Evolutionary conservation across 2,329 filamentous ascomycete genomes (phyloP).

Genomic region (Leptographium wingfieldii): DNA sequence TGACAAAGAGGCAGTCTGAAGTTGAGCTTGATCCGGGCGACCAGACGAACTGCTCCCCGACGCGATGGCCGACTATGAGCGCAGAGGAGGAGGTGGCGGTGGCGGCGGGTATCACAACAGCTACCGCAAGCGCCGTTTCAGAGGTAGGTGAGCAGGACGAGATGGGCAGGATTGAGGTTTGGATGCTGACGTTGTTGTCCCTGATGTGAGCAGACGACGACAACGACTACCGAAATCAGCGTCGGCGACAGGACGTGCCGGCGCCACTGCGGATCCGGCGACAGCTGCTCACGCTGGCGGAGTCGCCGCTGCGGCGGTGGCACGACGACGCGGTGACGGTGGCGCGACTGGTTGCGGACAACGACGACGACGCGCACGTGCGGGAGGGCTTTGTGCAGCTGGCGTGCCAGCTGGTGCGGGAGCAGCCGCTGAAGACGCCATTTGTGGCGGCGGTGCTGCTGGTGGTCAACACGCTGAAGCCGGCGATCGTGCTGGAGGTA

Average conservation of each 20-base stretch:
- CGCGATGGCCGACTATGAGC: slow-evolving; percentile 44
- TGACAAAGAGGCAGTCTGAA: neutral
- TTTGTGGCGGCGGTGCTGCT: slow-evolving; percentile 79
- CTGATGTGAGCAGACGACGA: slow-evolving; percentile 40
- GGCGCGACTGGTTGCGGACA: slow-evolving; percentile 64
- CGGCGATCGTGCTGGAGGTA: slow-evolving; percentile 60
- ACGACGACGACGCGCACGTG: slow-evolving; percentile 65
- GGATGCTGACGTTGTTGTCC: neutral
- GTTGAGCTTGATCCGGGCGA: neutral
- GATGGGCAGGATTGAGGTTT: neutral
- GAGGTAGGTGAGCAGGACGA: slow-evolving; percentile 46
- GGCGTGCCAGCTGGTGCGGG: slow-evolving; percentile 61
- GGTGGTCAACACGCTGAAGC: slow-evolving; percentile 63
- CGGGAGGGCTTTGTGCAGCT: slow-evolving; percentile 61
- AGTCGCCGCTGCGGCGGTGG: slow-evolving; percentile 65
- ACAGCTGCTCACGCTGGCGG: slow-evolving; percentile 68
- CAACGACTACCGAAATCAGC: slow-evolving; percentile 62
- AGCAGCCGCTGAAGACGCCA: slow-evolving; percentile 96
- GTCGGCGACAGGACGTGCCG: slow-evolving; percentile 59
- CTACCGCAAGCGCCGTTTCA: slow-evolving; percentile 60
- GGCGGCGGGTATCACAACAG: slow-evolving; percentile 27
- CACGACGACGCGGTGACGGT: slow-evolving; percentile 67
- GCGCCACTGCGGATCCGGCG: slow-evolving; percentile 60
- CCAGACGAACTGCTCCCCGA: neutral
- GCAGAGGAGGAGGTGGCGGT: slow-evolving; percentile 18